Conservation (phyloP, 2,329 filamentous ascomycete genomes). For the Xylariales sp. region DNA sequence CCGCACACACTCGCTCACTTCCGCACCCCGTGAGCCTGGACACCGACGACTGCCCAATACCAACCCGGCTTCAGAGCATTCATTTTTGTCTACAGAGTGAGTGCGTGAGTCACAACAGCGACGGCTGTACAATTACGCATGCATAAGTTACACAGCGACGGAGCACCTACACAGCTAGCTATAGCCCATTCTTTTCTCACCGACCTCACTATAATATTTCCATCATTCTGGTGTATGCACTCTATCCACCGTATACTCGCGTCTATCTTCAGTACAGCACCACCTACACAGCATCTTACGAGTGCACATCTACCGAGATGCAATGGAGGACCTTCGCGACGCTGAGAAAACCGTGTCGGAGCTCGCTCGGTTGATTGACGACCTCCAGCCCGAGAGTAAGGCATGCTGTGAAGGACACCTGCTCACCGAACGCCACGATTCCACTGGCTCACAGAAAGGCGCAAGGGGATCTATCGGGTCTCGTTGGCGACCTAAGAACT, state of each 20-base stretch:
- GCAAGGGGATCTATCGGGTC: constrained; percentile 25
- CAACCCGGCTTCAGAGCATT: not conserved
- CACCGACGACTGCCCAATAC: constrained; percentile 8
- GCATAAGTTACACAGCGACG: not conserved
- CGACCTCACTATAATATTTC: not conserved
- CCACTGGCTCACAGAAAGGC: constrained; percentile 34
- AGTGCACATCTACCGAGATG: not conserved
- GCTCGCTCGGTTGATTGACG: constrained; percentile 40
- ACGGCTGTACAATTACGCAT: not conserved
- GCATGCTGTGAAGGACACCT: constrained; percentile 13
- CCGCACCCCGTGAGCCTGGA: not conserved
- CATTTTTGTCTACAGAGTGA: not conserved
- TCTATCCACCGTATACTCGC: not conserved
- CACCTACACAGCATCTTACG: not conserved
- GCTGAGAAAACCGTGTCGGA: constrained; percentile 41
- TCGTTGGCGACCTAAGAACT: constrained; percentile 30
- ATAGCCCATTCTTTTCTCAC: not conserved
- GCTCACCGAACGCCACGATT: constrained; percentile 36
- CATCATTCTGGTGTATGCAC: constrained; percentile 2
- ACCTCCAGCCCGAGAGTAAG: constrained; percentile 35
- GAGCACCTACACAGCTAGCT: not conserved
- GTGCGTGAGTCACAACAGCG: not conserved
- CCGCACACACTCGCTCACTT: not conserved
- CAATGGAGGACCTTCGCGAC: constrained; percentile 46
- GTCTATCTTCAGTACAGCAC: not conserved